phyloP scores from a whole-genome alignment of 306 rosid genomes.

The Vigna mungo region DNA sequence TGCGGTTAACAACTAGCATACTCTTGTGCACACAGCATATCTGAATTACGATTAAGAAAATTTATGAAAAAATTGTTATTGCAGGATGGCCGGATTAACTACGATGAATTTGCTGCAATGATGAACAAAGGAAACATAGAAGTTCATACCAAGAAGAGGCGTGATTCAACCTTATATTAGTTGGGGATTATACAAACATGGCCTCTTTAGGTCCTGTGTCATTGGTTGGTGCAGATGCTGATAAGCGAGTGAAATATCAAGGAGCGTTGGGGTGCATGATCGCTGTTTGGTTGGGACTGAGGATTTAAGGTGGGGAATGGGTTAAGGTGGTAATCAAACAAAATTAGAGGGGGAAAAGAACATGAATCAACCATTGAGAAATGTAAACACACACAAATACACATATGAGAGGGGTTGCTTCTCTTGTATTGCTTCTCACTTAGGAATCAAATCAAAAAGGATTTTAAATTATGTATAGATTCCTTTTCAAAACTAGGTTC shows the following conservation, averaged over 20 bases:
- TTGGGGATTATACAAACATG: background rate
- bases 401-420: too few relatives aligned
- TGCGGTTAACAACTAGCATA: background rate
- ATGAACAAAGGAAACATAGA: constrained; percentile 93
- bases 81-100: constrained; percentile 95
- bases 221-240: constrained; percentile 20
- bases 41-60: background rate
- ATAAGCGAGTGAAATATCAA: constrained; percentile 39
- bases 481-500: constrained; percentile 24
- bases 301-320: constrained; percentile 33
- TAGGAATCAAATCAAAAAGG: constrained; percentile 47
- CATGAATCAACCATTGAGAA: constrained; percentile 39
- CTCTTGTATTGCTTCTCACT: constrained; percentile 6
- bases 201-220: constrained; percentile 30
- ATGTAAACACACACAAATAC: background rate
- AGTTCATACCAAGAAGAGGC: constrained; percentile 72
- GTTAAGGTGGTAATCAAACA: constrained; percentile 39
- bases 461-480: constrained; percentile 2
- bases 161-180: constrained; percentile 49
- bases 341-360: constrained; percentile 3
- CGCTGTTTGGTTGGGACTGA: constrained; percentile 40
- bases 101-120: constrained; percentile 95
- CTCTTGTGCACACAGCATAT: background rate
- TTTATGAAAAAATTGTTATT: background rate
- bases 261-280: background rate